phyloP scores from a whole-genome alignment of 2,329 filamentous ascomycete species.

The Fusarium sp. region DNA sequence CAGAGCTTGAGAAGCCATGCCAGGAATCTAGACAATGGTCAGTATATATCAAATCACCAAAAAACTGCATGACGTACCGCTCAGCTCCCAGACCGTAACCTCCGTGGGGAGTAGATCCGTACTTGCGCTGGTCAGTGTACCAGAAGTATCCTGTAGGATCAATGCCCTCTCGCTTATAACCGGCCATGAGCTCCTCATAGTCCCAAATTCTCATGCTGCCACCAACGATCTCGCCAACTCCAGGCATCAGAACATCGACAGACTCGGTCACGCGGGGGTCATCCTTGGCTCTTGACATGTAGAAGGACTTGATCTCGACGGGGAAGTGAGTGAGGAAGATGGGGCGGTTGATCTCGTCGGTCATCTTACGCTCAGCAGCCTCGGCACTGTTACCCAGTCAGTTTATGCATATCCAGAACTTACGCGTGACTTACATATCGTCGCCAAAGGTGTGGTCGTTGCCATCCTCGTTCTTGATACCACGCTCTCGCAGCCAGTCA shows the following conservation, averaged over 20 bases:
- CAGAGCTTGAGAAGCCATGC: constrained; percentile 74
- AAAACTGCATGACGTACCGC: constrained; percentile 54
- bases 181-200: constrained; percentile 88
- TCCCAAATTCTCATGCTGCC: constrained; percentile 96
- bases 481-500: constrained; percentile 88
- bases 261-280: constrained; percentile 91
- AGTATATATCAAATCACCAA: background rate
- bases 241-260: constrained; percentile 88
- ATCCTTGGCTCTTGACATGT: constrained; percentile 90
- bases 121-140: constrained; percentile 97
- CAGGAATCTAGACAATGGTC: constrained; percentile 54
- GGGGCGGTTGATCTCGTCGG: constrained; percentile 92
- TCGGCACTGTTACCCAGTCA: constrained; percentile 67
- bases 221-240: constrained; percentile 96
- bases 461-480: constrained; percentile 93
- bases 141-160: constrained; percentile 91
- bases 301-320: constrained; percentile 97
- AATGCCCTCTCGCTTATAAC: constrained; percentile 89
- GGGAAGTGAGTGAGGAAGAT: constrained; percentile 99
- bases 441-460: constrained; percentile 92
- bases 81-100: constrained; percentile 94
- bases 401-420: background rate
- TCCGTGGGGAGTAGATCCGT: constrained; percentile 91
- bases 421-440: constrained; percentile 69
- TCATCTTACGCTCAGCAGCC: constrained; percentile 96